Base-by-base conservation (phyloP, 179 eudicot genomes). In the Beta macrorhiza region DNA sequence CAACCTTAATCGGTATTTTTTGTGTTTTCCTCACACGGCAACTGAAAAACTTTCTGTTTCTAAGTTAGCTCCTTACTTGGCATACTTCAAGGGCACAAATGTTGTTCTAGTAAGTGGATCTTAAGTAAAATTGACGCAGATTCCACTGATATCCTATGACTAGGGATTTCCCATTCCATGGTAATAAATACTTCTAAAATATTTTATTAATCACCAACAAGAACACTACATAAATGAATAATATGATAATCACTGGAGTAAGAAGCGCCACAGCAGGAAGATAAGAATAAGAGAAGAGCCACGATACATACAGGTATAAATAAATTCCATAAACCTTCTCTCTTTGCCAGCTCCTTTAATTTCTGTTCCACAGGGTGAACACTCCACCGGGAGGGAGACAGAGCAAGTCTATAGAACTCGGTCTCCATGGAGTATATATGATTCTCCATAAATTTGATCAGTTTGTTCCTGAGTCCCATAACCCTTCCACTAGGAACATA, bases 261-360 rank as follows among this genome's bases (percentile, higher is more conserved):
- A 32, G 32, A 51, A 62, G 20, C 12, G 80, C 2, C 62, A 74
- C 14, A 25, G 52, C 61, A 75, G 70, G 16, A 47, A 74, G 29
- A 32, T 19, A 6, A 22, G 51, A 51, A 44, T 5, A 9, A 20
- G 11, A 51, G 69, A 45, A 32, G 59, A 70, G 45, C 70, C 55
- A 83, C 63, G 73, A 49, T 61, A 83, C 95, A 79, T 92, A 96
- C 99, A 72, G 98, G 99, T 83, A 97, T 91, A 55, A 76, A 97
- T 84, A 94, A 87, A 80, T 97, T 96, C 99, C 99, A 97, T 79
- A 97, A 81, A 79, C 99, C 99, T 87, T 92, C 91, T 85, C 74
- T 84, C 86, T 91, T 97, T 20, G 99, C 98, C 78, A 92, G 88
- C 76, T 92, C 95, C 86, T 94, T 96, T 77, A 97, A 86, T 73